Percentiles rank a stretch among this genome's conserved stretches.
phyloP scores from a whole-genome alignment of 2,329 filamentous ascomycete genomes.

The Fusarium liriodendri region DNA sequence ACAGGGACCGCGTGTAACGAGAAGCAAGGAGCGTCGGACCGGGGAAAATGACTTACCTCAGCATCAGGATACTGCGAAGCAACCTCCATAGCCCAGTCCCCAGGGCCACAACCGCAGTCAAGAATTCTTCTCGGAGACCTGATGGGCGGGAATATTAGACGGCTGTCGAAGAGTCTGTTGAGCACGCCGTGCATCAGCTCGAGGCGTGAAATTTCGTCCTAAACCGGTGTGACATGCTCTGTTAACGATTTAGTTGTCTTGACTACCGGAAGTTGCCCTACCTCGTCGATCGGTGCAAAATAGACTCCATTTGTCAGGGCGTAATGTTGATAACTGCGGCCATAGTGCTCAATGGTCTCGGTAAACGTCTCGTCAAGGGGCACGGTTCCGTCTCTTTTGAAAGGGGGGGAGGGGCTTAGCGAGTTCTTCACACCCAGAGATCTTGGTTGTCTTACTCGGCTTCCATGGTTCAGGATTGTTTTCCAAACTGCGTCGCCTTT shows the following conservation, averaged over 20 bases:
- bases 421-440: conserved; percentile 10
- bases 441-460: conserved; percentile 44
- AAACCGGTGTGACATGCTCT: conserved; percentile 19
- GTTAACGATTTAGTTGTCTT: conserved; percentile 1
- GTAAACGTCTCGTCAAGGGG: conserved; percentile 68
- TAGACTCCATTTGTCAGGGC: conserved; percentile 73
- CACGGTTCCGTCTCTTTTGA: conserved; percentile 59
- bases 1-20: background rate
- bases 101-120: conserved; percentile 80
- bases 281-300: conserved; percentile 78
- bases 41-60: conserved; percentile 61
- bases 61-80: conserved; percentile 72
- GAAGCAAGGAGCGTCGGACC: background rate
- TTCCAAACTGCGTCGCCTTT: conserved; percentile 8
- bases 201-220: conserved; percentile 77
- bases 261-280: conserved; percentile 48
- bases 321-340: conserved; percentile 75
- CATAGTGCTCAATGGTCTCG: conserved; percentile 69
- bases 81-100: conserved; percentile 76
- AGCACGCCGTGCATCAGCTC: conserved; percentile 73
- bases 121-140: conserved; percentile 68
- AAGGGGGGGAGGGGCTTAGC: conserved; percentile 38
- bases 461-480: conserved; percentile 41
- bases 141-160: conserved; percentile 77
- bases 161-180: conserved; percentile 71